Evolutionary conservation across 2,329 filamentous ascomycete genomes (phyloP).

Genomic region (Ustilaginoidea virens): DNA sequence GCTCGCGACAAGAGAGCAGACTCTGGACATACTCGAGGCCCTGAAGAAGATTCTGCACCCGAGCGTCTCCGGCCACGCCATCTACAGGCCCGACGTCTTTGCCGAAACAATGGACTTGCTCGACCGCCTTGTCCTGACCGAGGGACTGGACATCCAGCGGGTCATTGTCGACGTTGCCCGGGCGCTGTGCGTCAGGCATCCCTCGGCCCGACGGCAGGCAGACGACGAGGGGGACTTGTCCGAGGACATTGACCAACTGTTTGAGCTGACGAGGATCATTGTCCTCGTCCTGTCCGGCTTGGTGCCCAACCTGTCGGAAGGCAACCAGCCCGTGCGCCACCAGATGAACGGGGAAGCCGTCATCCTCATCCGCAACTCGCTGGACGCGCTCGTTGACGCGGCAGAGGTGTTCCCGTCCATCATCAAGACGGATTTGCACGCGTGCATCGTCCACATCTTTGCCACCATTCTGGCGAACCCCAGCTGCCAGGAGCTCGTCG

Average conservation of each 20-base stretch:
- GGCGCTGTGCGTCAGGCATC: constrained; percentile 79
- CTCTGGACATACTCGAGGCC: constrained; percentile 75
- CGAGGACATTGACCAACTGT: constrained; percentile 95
- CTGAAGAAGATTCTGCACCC: constrained; percentile 91
- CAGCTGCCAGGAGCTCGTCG: constrained; percentile 67
- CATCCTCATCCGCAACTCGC: constrained; percentile 59
- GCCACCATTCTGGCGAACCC: constrained; percentile 81
- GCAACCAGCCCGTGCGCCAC: constrained; percentile 50
- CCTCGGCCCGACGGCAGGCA: constrained; percentile 51
- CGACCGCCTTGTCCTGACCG: constrained; percentile 81
- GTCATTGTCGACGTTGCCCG: constrained; percentile 91
- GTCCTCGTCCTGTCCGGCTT: constrained; percentile 81
- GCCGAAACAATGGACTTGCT: constrained; percentile 94
- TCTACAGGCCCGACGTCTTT: constrained; percentile 92
- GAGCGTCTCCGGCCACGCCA: constrained; percentile 87
- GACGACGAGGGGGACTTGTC: constrained; percentile 63
- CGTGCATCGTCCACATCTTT: constrained; percentile 94
- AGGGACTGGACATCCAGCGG: constrained; percentile 73
- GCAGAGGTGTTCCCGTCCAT: constrained; percentile 92
- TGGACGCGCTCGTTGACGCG: constrained; percentile 84
- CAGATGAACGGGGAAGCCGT: constrained; percentile 80
- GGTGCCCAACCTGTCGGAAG: constrained; percentile 64
- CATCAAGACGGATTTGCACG: constrained; percentile 91
- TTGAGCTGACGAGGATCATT: constrained; percentile 91
- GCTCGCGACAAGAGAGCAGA: constrained; percentile 60